Percentiles rank a stretch among this genome's conserved stretches.
Conservation (phyloP, 257 asterid species). For the Ilex asprella region DNA sequence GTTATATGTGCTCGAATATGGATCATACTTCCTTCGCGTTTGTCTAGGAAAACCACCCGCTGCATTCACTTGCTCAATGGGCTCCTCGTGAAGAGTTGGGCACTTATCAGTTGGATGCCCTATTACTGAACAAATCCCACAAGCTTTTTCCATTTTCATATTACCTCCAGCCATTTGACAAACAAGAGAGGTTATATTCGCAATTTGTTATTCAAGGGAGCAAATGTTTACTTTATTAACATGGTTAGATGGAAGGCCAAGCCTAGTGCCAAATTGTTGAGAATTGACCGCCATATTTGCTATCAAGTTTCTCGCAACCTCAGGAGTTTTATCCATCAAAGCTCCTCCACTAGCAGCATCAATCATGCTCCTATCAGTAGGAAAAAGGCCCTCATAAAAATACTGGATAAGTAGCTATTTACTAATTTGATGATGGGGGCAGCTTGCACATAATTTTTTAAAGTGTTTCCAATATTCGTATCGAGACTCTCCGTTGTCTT, state of each 20-base stretch:
- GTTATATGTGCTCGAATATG: background rate
- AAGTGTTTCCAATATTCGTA: background rate
- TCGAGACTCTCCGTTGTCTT: background rate
- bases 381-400: background rate
- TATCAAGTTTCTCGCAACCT: background rate
- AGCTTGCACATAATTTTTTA: background rate
- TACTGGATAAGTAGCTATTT: background rate
- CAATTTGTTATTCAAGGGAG: background rate
- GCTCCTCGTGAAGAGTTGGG: background rate
- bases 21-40: background rate
- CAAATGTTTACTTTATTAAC: background rate
- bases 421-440: background rate
- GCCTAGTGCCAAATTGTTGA: background rate
- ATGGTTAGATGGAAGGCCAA: background rate
- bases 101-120: background rate
- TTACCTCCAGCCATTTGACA: background rate
- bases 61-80: background rate
- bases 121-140: background rate
- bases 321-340: background rate
- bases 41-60: no score
- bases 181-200: background rate
- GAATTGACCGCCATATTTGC: no score
- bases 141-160: background rate
- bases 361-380: background rate
- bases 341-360: background rate